Conservation (phyloP, 2,329 filamentous ascomycete species). For the Plectosphaerella cucumerina region DNA sequence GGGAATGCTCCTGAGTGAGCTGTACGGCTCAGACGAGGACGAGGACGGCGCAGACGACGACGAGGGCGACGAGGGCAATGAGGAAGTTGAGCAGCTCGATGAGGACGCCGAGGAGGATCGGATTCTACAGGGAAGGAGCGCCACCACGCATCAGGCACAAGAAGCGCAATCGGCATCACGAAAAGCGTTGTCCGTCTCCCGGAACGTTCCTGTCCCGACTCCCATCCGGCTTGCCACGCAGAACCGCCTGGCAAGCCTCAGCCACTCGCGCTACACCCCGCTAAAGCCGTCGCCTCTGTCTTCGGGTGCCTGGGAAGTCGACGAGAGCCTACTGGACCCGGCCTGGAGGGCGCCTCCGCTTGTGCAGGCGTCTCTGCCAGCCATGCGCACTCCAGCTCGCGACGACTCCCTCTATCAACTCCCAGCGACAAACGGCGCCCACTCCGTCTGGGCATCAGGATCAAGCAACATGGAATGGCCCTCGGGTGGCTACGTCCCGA, state of each 20-base stretch:
- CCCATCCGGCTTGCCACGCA: conserved; percentile 1
- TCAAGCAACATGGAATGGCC: not conserved
- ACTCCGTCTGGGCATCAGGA: conserved; percentile 12
- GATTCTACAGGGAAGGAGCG: conserved; percentile 11
- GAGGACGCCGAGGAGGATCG: conserved; percentile 23
- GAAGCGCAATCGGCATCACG: conserved; percentile 10
- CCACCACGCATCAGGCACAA: conserved; percentile 13
- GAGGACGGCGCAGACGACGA: conserved; percentile 8
- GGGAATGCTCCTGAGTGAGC: conserved; percentile 23
- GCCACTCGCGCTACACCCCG: conserved; percentile 14
- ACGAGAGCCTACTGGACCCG: conserved; percentile 24
- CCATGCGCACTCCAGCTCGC: conserved; percentile 7
- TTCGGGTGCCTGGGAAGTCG: conserved; percentile 8
- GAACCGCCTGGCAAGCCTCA: conserved; percentile 14
- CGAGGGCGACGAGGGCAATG: conserved; percentile 19
- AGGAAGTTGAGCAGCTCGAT: conserved; percentile 11
- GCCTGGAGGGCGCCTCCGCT: conserved; percentile 33
- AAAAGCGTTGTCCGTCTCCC: not conserved
- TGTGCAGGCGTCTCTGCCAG: conserved; percentile 14
- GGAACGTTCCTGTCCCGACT: not conserved
- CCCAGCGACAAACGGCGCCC: conserved; percentile 3
- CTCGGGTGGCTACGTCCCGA: not conserved
- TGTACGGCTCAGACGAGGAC: conserved; percentile 15
- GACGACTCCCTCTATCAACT: conserved; percentile 7
- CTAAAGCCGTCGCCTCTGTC: conserved; percentile 10